Evolutionary conservation across 2,329 filamentous ascomycete species (phyloP).

Genomic region (Helotiales sp.): DNA sequence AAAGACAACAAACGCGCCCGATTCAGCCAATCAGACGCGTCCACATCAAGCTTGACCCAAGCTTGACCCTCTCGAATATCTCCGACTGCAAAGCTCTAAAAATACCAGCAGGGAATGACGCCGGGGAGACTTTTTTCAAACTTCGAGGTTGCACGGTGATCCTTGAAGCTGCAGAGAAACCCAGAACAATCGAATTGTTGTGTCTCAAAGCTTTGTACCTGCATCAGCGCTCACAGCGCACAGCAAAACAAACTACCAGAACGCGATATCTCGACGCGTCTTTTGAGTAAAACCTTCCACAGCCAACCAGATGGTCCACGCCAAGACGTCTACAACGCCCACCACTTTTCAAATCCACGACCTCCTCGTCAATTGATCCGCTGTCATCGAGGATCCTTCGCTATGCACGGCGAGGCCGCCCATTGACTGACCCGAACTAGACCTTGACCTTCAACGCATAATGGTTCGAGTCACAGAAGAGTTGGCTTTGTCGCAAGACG

Average conservation of each 20-base stretch:
- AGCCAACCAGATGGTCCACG: conserved; percentile 19
- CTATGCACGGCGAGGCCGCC: conserved; percentile 30
- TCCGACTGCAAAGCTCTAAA: conserved; percentile 4
- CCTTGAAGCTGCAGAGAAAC: conserved; percentile 4
- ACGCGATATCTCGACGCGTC: conserved; percentile 10
- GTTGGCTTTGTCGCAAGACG: conserved; percentile 75
- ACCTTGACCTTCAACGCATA: conserved; percentile 37
- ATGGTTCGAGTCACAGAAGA: conserved; percentile 85
- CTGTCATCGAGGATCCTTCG: conserved; percentile 14
- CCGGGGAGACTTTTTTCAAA: not conserved
- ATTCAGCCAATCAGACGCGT: conserved; percentile 31
- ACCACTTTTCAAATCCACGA: conserved; percentile 8
- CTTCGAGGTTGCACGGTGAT: conserved; percentile 6
- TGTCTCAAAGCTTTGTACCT: conserved; percentile 8
- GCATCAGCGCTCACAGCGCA: conserved; percentile 2
- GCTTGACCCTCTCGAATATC: not conserved
- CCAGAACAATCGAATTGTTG: not conserved
- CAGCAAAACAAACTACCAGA: conserved; percentile 4
- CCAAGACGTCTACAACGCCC: conserved; percentile 3
- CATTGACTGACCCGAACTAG: conserved; percentile 28
- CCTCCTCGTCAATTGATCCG: conserved; percentile 12
- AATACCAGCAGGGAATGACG: conserved; percentile 11
- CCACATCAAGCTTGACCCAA: conserved; percentile 17
- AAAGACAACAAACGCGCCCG: conserved; percentile 10
- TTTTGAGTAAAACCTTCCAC: conserved; percentile 7